Conservation (phyloP, 495 filamentous ascomycete genomes). For the Elasticomyces elasticus region DNA sequence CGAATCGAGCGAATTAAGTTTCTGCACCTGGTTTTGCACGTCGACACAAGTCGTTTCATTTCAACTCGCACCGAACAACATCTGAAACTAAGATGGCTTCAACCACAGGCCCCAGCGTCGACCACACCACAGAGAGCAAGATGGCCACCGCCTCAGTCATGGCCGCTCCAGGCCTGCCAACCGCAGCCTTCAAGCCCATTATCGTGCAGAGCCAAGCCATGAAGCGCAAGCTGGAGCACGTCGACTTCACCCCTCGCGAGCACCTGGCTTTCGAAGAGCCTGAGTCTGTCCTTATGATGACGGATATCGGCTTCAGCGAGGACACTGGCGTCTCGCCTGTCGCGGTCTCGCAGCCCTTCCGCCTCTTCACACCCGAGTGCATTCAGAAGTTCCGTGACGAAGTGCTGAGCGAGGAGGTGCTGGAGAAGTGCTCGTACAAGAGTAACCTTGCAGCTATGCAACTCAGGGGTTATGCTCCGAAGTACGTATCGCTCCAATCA, state of each 20-base stretch:
- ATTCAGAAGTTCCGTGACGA: conserved; percentile 57
- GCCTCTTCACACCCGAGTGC: conserved; percentile 58
- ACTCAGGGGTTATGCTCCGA: conserved; percentile 56
- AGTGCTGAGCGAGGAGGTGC: conserved; percentile 53
- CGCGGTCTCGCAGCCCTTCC: conserved; percentile 64
- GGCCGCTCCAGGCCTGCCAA: conserved; percentile 1
- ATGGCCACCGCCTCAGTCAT: conserved; percentile 7
- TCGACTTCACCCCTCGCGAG: conserved; percentile 41
- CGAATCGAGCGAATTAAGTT: too few relatives aligned
- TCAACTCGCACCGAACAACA: too few relatives aligned
- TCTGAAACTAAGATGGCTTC: background rate
- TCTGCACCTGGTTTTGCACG: background rate
- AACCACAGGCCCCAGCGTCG: background rate
- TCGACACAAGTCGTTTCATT: background rate
- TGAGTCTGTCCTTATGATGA: conserved; percentile 48
- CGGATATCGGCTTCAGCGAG: conserved; percentile 46
- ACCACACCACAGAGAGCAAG: background rate
- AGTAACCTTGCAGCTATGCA: conserved; percentile 58
- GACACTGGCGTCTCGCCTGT: conserved; percentile 52
- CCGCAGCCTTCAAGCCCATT: conserved; percentile 23
- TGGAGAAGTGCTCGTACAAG: conserved; percentile 52
- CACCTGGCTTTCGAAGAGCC: conserved; percentile 47
- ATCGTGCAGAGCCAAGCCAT: conserved; percentile 19
- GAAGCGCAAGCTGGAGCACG: conserved; percentile 7
- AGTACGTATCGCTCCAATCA: conserved; percentile 40